These are phyloP conservation scores for Aurifilum marmelostoma DNA, from an alignment of 2,329 filamentous ascomycete species.

Conservation along the genomic window DNA sequence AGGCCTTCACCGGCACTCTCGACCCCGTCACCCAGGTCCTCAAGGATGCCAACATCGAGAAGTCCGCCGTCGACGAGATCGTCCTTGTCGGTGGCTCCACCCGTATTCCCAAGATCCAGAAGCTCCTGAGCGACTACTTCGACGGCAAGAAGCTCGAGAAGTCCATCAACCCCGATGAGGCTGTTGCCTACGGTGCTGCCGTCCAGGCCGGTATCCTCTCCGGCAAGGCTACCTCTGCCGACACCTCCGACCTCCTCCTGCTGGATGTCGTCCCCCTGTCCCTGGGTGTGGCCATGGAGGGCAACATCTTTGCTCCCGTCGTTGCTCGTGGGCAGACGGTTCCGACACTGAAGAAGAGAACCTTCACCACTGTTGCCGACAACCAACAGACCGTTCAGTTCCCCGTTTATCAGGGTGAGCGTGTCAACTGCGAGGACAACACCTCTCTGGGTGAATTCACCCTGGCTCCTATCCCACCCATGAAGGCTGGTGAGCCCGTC, in stretches of 20 bases:
- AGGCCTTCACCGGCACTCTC: slow-evolving; percentile 90
- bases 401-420: slow-evolving; percentile 89
- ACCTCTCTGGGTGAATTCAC: slow-evolving; percentile 98
- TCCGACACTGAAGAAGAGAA: slow-evolving; percentile 80
- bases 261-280: slow-evolving; percentile 96
- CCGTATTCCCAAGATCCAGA: slow-evolving; percentile 98
- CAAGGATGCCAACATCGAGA: slow-evolving; percentile 87
- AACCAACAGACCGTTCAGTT: slow-evolving; percentile 85
- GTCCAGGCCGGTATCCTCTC: slow-evolving; percentile 99
- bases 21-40: slow-evolving; percentile 96
- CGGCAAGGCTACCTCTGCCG: slow-evolving; percentile 93
- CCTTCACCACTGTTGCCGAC: slow-evolving; percentile 85
- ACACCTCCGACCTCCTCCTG: slow-evolving; percentile 91
- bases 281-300: slow-evolving; percentile 99
- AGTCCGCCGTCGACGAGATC: slow-evolving; percentile 94
- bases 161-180: slow-evolving; percentile 99
- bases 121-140: slow-evolving; percentile 98
- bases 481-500: slow-evolving; percentile 94
- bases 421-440: slow-evolving; percentile 98
- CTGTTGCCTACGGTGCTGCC: slow-evolving; percentile 97
- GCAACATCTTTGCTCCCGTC: slow-evolving; percentile 96
- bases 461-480: slow-evolving; percentile 80
- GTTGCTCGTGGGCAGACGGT: slow-evolving; percentile 79
- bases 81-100: slow-evolving; percentile 98
- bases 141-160: slow-evolving; percentile 99